These are phyloP conservation scores for Hansenula sp. DNA, from an alignment of 1,139 yeast genomes.

Conservation along the genomic window DNA sequence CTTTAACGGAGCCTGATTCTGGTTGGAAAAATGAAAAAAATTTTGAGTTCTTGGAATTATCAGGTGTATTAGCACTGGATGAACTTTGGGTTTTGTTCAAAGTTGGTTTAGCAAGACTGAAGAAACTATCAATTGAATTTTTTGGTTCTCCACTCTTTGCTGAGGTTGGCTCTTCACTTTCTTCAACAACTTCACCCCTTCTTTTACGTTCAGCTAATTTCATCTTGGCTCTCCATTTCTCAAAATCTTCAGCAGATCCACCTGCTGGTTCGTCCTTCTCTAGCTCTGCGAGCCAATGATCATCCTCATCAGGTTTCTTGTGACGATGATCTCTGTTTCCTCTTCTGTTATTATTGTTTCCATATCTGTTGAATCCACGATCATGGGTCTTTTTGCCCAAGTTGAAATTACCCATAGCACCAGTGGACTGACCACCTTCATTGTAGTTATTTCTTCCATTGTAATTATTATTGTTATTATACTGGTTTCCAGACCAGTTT, in stretches of 20 bases:
- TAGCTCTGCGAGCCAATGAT: slow-evolving; percentile 45
- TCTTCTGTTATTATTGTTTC: slow-evolving; percentile 15
- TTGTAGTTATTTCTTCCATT: slow-evolving; percentile 12
- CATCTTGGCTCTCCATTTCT: slow-evolving; percentile 63
- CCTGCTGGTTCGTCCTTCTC: slow-evolving; percentile 36
- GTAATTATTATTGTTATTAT: slow-evolving; percentile 5
- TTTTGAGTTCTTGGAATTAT: slow-evolving; percentile 34
- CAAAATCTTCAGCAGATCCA: slow-evolving; percentile 65
- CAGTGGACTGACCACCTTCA: slow-evolving; percentile 15
- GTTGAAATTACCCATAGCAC: slow-evolving; percentile 23
- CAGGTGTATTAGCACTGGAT: slow-evolving; percentile 7
- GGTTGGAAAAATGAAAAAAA: slow-evolving; percentile 41
- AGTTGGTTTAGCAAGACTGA: slow-evolving; percentile 31
- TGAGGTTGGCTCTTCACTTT: background rate
- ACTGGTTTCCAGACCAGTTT: slow-evolving; percentile 7
- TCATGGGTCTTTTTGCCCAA: slow-evolving; percentile 7
- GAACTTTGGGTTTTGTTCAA: slow-evolving; percentile 4
- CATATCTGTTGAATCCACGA: slow-evolving; percentile 3
- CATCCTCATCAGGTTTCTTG: slow-evolving; percentile 29
- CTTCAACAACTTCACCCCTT: slow-evolving; percentile 38
- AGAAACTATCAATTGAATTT: slow-evolving; percentile 50
- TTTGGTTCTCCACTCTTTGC: slow-evolving; percentile 21
- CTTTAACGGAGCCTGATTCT: background rate
- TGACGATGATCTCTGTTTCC: slow-evolving; percentile 15
- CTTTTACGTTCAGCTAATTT: slow-evolving; percentile 50